Evolutionary conservation across 352 stramenopile genomes (phyloP), one percentile per base, ranked within the genome.

Genomic region (Albugo laibachii): DNA sequence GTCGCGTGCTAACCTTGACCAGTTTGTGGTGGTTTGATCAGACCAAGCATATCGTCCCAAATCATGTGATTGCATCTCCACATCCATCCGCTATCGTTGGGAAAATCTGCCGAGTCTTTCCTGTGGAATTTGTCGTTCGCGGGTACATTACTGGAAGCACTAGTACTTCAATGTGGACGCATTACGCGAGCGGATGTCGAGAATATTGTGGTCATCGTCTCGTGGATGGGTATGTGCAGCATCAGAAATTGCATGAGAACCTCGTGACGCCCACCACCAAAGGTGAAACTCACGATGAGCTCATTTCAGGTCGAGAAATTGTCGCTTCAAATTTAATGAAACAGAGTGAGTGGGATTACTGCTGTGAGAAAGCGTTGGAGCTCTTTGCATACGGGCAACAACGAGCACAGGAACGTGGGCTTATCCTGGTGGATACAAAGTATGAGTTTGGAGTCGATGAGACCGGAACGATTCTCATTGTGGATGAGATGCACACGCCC

Each of bases 371-470:
- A 45, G 73, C 95, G 14, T 66, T 97, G 31, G 80, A 88, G 56
- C 71, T 98, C 2, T 89, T 89, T 49, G 79, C 72, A 5, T 95
- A 95, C 50, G 92, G 92, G 13, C 92, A 97, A 62, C 59, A 89
- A 52, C 66, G 95, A 52, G 94, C 94, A 0, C 62, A 72, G 11
- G 60, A 86, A 53, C 77, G 86, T 34, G 95, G 95, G 10, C 67
- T 99, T 24, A 97, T 99, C 53, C 72, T 99, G 5, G 95, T 99
- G 10, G 95, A 99, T 73, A 99, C 95, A 36, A 99, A 99, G 71
- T 92, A 91, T 62, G 76, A 92, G 58, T 92, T 89, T 52, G 77
- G 77, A 15, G 36, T 71, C 3, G 63, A 83, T 41, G 66, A 62
- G 2, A 72, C 80, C 2, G 88, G 86, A 18, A 63, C 93, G 49